Base-by-base conservation (phyloP, 169 alveolate species). In the Theileria orientalis region DNA sequence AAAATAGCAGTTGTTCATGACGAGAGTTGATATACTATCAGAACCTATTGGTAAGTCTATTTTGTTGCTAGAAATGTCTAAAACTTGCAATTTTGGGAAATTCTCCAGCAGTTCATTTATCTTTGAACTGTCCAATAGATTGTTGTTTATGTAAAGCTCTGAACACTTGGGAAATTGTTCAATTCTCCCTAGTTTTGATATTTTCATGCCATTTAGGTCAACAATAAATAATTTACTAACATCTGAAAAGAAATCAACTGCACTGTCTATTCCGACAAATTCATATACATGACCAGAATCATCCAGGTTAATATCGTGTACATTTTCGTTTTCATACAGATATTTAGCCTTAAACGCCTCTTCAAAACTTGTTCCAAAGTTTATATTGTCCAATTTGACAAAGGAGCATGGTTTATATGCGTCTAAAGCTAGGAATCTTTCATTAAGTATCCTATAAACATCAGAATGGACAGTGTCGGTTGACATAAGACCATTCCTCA, bases 201-300 rank as follows among this genome's bases (percentile, higher is more conserved):
- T 80, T 23, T 33, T 25, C n/a, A 49, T 49, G 25, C 46, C 64
- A 29, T 63, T 52, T 46, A 80, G 33, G n/a, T 67, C 77, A 19
- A 80, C 59, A 33, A 40, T 35, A 13, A 56, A 23, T 51, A 80
- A 49, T 21, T 80, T 80, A 23, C 44, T 27, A 0, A 69, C 46
- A 13, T 80, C 69, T 29, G 68, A 14, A 25, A 73, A 80, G 51
- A 72, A 80, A 11, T 41, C 42, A 16, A 47, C 46, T 0, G 88
- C 88, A 13, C 60, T 29, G 13, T 54, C 29, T 16, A 74, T 35
- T 27, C 88, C 88, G 14, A 80, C 88, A 62, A 80, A 80, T 59
- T 71, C 84, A 25, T 49, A 49, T 3, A 21, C 25, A 21, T 21
- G 35, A 49, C 30, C n/a, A 21, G 60, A 49, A 49, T 49, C 60